Percentiles rank a stretch among this genome's conserved stretches.
Conservation (phyloP, 1,284 basidiomycete species). For the Ceratobasidium theobromae region DNA sequence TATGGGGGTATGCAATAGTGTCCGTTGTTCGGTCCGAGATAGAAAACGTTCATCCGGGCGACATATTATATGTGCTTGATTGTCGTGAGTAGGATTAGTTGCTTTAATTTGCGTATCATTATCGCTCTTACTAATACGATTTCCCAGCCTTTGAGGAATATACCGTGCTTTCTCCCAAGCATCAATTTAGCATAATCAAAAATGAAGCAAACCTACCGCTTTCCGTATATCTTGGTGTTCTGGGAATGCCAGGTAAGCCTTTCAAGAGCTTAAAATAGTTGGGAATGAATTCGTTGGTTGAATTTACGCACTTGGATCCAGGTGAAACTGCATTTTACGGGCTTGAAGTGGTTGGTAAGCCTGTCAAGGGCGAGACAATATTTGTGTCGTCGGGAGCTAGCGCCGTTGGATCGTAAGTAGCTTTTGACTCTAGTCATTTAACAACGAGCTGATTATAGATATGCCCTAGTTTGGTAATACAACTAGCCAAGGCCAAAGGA, state of each 20-base stretch:
- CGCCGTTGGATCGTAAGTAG: constrained; percentile 40
- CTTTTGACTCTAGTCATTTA: neutral
- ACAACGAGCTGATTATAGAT: neutral
- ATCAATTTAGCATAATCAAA: constrained; percentile 19
- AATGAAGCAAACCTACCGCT: constrained; percentile 29
- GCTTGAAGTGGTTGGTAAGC: neutral
- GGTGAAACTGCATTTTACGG: constrained; percentile 48
- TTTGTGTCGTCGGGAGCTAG: constrained; percentile 42
- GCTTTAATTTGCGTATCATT: neutral
- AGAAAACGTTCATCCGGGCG: constrained; percentile 4
- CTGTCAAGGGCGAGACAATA: constrained; percentile 38
- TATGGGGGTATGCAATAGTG: constrained; percentile 5
- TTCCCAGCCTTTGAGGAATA: neutral
- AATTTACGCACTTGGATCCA: constrained; percentile 29
- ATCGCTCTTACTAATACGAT: neutral
- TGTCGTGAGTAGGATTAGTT: neutral
- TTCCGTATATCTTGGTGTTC: constrained; percentile 40
- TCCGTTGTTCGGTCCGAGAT: constrained; percentile 27
- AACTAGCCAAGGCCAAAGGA: constrained; percentile 47
- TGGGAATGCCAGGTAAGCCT: constrained; percentile 42
- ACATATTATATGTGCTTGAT: neutral
- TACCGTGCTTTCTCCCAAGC: neutral
- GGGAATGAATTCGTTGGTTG: neutral
- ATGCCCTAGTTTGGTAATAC: constrained; percentile 41
- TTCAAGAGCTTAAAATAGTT: neutral